phyloP scores from a whole-genome alignment of 306 rosid genomes.

The Ziziphus jujuba region DNA sequence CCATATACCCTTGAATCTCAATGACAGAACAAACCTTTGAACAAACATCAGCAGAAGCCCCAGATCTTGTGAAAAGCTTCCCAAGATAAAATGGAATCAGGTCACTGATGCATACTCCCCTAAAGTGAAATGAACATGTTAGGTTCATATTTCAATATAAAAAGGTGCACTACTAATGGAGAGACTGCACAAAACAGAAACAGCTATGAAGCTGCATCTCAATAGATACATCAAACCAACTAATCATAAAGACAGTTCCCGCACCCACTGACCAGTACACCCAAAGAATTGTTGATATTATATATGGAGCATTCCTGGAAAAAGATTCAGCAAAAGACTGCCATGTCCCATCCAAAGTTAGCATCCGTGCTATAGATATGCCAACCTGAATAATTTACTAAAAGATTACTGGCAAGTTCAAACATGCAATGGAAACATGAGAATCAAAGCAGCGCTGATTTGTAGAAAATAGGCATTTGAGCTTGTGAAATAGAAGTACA shows the following conservation, averaged over 20 bases:
- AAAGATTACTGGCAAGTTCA: conserved; percentile 23
- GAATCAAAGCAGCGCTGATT: conserved; percentile 10
- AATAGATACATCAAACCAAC: neutral
- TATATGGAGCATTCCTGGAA: conserved; percentile 50
- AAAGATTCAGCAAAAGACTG: conserved; percentile 57
- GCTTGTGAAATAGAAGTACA: conserved; percentile 52
- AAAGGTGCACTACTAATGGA: conserved; percentile 2
- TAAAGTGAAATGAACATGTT: conserved; percentile 17
- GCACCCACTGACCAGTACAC: conserved; percentile 58
- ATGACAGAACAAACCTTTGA: conserved; percentile 45
- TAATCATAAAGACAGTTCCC: neutral
- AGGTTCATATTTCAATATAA: conserved; percentile 11
- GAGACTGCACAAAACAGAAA: conserved; percentile 1
- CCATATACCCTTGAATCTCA: too few species aligned
- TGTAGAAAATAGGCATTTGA: conserved; percentile 18
- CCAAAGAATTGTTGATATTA: conserved; percentile 55
- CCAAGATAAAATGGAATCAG: conserved; percentile 65
- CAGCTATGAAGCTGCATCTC: neutral
- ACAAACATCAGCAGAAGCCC: conserved; percentile 54
- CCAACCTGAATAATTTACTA: conserved; percentile 49
- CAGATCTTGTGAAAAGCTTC: conserved; percentile 54
- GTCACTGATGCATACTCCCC: conserved; percentile 79
- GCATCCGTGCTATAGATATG: conserved; percentile 51
- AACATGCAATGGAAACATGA: conserved; percentile 9
- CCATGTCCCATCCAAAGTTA: conserved; percentile 67